These are phyloP conservation scores for Apiospora rasikravindrae DNA, from an alignment of 2,329 filamentous ascomycete species.

Conservation along the genomic window DNA sequence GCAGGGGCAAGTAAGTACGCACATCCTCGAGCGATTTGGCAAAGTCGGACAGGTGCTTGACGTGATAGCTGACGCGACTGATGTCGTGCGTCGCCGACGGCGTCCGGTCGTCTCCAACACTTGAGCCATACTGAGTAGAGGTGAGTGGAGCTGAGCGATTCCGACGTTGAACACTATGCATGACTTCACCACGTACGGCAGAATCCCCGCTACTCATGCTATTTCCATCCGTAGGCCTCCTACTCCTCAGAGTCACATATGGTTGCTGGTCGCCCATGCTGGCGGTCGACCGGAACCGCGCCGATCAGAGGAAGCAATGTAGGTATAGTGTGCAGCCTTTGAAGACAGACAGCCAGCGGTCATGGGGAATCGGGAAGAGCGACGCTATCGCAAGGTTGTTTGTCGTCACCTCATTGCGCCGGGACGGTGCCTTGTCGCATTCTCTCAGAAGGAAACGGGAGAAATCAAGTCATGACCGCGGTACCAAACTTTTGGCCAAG, in stretches of 20 bases:
- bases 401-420: conserved; percentile 11
- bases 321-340: neutral
- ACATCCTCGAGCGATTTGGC: conserved; percentile 61
- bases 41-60: conserved; percentile 61
- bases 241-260: conserved; percentile 60
- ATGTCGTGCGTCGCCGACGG: conserved; percentile 59
- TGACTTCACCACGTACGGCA: conserved; percentile 48
- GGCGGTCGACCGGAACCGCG: neutral
- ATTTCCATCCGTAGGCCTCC: conserved; percentile 50
- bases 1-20: conserved; percentile 33
- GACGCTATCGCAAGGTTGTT: neutral
- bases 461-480: neutral
- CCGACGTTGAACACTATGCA: conserved; percentile 31
- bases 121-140: conserved; percentile 52
- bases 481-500: neutral
- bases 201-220: conserved; percentile 55
- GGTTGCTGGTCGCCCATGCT: conserved; percentile 51
- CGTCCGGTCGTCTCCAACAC: conserved; percentile 43
- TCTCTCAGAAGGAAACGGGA: neutral
- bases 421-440: neutral
- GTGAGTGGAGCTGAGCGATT: conserved; percentile 36
- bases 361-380: neutral
- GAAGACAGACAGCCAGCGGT: neutral
- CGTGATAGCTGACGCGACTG: conserved; percentile 62
- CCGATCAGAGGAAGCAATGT: neutral